Evolutionary conservation across 2,329 filamentous ascomycete species (phyloP).

Genomic region (Talaromyces sp.): DNA sequence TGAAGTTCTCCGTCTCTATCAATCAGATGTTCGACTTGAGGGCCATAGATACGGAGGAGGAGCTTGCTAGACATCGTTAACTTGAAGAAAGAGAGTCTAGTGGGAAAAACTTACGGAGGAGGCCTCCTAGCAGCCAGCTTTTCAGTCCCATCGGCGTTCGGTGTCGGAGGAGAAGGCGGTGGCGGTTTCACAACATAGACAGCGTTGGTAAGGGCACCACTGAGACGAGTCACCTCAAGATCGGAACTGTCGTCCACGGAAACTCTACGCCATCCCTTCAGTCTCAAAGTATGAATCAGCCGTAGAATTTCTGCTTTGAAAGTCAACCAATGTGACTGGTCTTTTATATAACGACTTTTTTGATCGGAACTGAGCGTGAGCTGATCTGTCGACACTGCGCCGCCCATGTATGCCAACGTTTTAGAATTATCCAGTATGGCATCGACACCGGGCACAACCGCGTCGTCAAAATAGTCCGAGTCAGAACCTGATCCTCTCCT

Average conservation of each 20-base stretch:
- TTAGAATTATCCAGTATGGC: constrained; percentile 84
- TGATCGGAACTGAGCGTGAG: constrained; percentile 43
- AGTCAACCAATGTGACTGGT: constrained; percentile 70
- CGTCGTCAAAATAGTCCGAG: constrained; percentile 80
- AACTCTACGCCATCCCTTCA: constrained; percentile 89
- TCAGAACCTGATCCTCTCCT: constrained; percentile 64
- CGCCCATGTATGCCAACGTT: constrained; percentile 71
- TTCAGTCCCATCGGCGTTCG: constrained; percentile 38
- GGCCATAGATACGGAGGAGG: constrained; percentile 86
- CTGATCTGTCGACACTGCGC: constrained; percentile 42
- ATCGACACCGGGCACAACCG: constrained; percentile 79
- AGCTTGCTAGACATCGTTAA: constrained; percentile 57
- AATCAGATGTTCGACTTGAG: constrained; percentile 92
- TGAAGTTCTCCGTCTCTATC: constrained; percentile 85
- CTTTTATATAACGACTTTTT: constrained; percentile 57
- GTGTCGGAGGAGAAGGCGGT: constrained; percentile 51
- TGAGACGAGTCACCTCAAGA: constrained; percentile 51
- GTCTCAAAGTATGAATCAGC: constrained; percentile 77
- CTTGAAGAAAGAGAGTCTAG: background rate
- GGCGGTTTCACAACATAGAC: constrained; percentile 93
- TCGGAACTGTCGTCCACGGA: constrained; percentile 48
- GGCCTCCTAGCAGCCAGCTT: constrained; percentile 43
- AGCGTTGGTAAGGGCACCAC: constrained; percentile 91
- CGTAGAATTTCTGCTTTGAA: constrained; percentile 94
- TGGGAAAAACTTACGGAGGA: constrained; percentile 48